Evolutionary conservation across 1,284 basidiomycete species (phyloP).

Genomic region (Exobasidium cylindrosporum): DNA sequence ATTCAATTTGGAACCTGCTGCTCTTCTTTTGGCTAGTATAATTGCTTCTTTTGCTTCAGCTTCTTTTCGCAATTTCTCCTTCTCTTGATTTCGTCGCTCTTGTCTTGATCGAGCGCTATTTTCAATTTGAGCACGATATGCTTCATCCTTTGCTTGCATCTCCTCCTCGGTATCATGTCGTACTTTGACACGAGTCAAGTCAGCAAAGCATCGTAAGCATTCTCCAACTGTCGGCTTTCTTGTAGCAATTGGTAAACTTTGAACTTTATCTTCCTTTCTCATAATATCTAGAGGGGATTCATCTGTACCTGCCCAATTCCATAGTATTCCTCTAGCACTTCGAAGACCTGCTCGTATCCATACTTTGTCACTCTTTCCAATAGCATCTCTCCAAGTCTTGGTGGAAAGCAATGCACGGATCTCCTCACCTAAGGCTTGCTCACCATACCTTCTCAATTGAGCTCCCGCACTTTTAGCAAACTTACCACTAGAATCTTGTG

Average conservation of each 20-base stretch:
- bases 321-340: conserved; percentile 46
- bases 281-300: conserved; percentile 47
- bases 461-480: conserved; percentile 95
- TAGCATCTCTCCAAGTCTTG: conserved; percentile 43
- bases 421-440: conserved; percentile 84
- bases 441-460: conserved; percentile 87
- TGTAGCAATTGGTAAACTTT: conserved; percentile 42
- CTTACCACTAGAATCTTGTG: conserved; percentile 84
- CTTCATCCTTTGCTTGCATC: conserved; percentile 62
- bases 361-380: conserved; percentile 44
- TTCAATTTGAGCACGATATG: conserved; percentile 19
- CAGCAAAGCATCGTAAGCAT: conserved; percentile 78
- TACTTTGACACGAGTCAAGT: conserved; percentile 79
- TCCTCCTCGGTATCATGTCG: conserved; percentile 82
- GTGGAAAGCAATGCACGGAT: conserved; percentile 49
- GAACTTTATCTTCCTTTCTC: conserved; percentile 54
- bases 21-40: conserved; percentile 7
- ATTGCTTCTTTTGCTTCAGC: background rate
- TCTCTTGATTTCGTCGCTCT: conserved; percentile 11
- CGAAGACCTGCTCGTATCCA: conserved; percentile 48
- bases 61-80: conserved; percentile 10
- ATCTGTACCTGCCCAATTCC: conserved; percentile 43
- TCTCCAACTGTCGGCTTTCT: conserved; percentile 78
- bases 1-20: conserved; percentile 11
- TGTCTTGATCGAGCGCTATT: conserved; percentile 13